Conservation (phyloP, 345 rosid species). For the Populus davidiana region DNA sequence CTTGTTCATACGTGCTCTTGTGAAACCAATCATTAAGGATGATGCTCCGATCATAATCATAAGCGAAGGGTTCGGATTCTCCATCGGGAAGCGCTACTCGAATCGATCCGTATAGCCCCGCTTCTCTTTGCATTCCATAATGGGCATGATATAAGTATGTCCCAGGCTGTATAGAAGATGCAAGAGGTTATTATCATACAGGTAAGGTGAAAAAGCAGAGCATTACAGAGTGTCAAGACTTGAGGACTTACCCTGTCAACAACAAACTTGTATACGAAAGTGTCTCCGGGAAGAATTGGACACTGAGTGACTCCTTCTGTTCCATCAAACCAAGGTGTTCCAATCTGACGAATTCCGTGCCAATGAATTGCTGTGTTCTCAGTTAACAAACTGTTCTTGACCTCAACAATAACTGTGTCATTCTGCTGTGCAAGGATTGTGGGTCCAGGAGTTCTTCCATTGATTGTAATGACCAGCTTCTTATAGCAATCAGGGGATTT, state of each 20-base stretch:
- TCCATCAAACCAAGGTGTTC: slow-evolving; percentile 73
- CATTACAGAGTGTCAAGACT: neutral
- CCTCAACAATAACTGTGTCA: slow-evolving; percentile 65
- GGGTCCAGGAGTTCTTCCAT: slow-evolving; percentile 64
- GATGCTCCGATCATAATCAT: slow-evolving; percentile 58
- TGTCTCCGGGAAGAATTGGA: slow-evolving; percentile 63
- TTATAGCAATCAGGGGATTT: slow-evolving; percentile 58
- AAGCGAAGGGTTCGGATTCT: slow-evolving; percentile 55
- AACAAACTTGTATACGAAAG: slow-evolving; percentile 54
- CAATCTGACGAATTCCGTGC: slow-evolving; percentile 85
- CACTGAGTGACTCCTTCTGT: slow-evolving; percentile 73
- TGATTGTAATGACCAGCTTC: slow-evolving; percentile 62
- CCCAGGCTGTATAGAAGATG: slow-evolving; percentile 45
- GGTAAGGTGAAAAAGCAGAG: too few species aligned
- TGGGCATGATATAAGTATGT: slow-evolving; percentile 75
- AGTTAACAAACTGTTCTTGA: slow-evolving; percentile 54
- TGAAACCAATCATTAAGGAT: slow-evolving; percentile 80
- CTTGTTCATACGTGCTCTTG: slow-evolving; percentile 53
- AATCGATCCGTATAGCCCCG: slow-evolving; percentile 68
- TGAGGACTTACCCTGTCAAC: slow-evolving; percentile 58
- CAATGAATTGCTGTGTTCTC: slow-evolving; percentile 69
- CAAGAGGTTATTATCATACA: neutral
- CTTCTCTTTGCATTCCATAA: slow-evolving; percentile 76
- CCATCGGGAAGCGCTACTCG: slow-evolving; percentile 43
- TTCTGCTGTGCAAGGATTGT: slow-evolving; percentile 57